Conservation (phyloP, 129 eudicot species). For the Arctium minus region DNA sequence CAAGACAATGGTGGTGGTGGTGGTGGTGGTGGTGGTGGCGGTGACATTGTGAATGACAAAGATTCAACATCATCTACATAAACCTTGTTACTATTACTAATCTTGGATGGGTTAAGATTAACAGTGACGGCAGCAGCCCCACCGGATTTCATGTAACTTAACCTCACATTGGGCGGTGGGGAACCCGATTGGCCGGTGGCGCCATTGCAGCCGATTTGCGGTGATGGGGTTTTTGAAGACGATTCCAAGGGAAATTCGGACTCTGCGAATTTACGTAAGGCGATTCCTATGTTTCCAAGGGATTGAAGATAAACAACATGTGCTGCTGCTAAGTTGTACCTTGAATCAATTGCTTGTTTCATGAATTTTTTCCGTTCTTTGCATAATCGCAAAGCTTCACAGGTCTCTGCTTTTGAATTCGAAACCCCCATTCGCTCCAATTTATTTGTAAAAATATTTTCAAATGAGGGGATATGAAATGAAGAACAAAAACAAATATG, state of each 20-base stretch:
- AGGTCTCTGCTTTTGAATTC: conserved; percentile 63
- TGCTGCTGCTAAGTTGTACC: conserved; percentile 82
- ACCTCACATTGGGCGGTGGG: conserved; percentile 20
- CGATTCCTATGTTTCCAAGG: conserved; percentile 59
- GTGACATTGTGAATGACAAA: conserved; percentile 35
- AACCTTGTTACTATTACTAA: conserved; percentile 29
- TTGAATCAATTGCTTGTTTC: conserved; percentile 80
- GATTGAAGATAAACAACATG: conserved; percentile 77
- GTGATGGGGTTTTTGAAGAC: conserved; percentile 37
- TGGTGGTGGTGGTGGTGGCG: conserved; percentile 60
- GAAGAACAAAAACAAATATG: too few species aligned
- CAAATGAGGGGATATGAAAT: too few species aligned
- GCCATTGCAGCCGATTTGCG: conserved; percentile 32
- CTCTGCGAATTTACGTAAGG: conserved; percentile 68
- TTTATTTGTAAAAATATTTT: background rate
- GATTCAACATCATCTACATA: conserved; percentile 46
- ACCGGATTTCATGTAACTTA: conserved; percentile 59
- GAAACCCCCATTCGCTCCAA: conserved; percentile 54
- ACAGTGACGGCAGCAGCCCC: conserved; percentile 48
- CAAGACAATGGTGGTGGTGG: conserved; percentile 48
- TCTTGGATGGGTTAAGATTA: conserved; percentile 31
- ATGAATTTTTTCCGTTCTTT: conserved; percentile 62
- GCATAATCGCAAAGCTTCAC: conserved; percentile 66
- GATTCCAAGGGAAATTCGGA: conserved; percentile 43
- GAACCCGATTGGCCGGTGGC: conserved; percentile 32